phyloP scores from a whole-genome alignment of 495 filamentous ascomycete genomes.

The Penicillium robsamsonii region DNA sequence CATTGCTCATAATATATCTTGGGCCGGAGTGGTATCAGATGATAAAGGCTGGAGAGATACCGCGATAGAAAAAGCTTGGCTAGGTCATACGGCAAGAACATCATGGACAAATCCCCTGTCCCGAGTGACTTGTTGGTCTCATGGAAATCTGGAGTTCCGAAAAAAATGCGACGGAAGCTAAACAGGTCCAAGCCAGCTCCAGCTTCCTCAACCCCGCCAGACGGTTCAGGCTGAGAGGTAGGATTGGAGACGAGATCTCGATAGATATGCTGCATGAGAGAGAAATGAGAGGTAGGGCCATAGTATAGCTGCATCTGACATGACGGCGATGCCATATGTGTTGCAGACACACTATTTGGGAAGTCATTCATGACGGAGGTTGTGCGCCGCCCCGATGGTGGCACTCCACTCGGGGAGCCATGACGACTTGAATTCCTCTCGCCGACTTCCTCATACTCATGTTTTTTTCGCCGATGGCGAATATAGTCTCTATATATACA shows the following conservation, averaged over 20 bases:
- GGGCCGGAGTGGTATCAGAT: constrained; percentile 34
- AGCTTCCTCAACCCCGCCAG: constrained; percentile 43
- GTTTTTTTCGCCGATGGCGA: constrained; percentile 40
- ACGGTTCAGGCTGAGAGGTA: constrained; percentile 23
- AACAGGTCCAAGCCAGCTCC: constrained; percentile 45
- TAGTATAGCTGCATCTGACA: constrained; percentile 48
- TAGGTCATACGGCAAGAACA: constrained; percentile 39
- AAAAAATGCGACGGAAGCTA: constrained; percentile 46
- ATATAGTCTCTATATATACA: constrained; percentile 43
- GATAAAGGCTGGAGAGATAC: constrained; percentile 36
- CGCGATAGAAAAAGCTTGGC: constrained; percentile 36
- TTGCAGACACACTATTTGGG: constrained; percentile 44
- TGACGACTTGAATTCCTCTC: constrained; percentile 12
- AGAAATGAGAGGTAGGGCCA: constrained; percentile 46
- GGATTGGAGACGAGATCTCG: constrained; percentile 36
- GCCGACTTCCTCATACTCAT: constrained; percentile 16
- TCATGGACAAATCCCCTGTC: constrained; percentile 24
- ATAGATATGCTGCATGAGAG: constrained; percentile 47
- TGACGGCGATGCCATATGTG: constrained; percentile 45
- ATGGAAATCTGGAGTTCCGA: constrained; percentile 39
- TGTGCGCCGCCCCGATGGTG: constrained; percentile 18
- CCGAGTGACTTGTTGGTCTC: constrained; percentile 20
- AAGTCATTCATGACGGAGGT: constrained; percentile 31
- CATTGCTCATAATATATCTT: constrained; percentile 27
- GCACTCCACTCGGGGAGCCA: constrained; percentile 19